Conservation (phyloP, 75 land plant species). For the Gnetum montanum region DNA sequence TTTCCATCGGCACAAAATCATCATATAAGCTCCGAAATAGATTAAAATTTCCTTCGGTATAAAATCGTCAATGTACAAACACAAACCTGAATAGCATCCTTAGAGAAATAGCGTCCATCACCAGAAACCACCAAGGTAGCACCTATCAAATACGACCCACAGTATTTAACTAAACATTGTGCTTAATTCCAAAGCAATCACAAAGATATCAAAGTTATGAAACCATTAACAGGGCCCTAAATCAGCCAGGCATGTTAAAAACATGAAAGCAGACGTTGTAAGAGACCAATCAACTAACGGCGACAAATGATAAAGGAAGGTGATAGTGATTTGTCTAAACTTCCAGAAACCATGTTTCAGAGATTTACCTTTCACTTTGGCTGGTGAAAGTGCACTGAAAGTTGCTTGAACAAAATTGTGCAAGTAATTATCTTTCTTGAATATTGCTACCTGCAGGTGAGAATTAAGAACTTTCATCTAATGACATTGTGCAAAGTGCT, state of each 20-base stretch:
- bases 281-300: too few species aligned
- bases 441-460: constrained; percentile 77
- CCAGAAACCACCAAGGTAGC: constrained; percentile 95
- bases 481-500: background rate
- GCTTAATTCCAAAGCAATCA: too few species aligned
- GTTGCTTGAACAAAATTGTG: constrained; percentile 95
- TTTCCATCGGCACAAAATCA: background rate
- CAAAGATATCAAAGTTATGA: too few species aligned
- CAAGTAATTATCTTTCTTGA: constrained; percentile 75
- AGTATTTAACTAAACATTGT: too few species aligned
- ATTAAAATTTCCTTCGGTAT: background rate
- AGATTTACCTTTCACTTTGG: constrained; percentile 71
- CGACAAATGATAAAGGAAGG: too few species aligned
- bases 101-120: constrained; percentile 93
- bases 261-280: too few species aligned
- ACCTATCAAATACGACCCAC: constrained; percentile 45
- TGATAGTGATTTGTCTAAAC: too few species aligned
- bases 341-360: too few species aligned
- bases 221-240: too few species aligned
- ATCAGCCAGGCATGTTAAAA: too few species aligned
- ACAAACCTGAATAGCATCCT: constrained; percentile 92
- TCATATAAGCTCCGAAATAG: background rate
- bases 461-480: background rate
- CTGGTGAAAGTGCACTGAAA: constrained; percentile 70
- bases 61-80: background rate